Evolutionary conservation across 176 grass and related monocot genomes (phyloP).

Genomic region (Canna indica): DNA sequence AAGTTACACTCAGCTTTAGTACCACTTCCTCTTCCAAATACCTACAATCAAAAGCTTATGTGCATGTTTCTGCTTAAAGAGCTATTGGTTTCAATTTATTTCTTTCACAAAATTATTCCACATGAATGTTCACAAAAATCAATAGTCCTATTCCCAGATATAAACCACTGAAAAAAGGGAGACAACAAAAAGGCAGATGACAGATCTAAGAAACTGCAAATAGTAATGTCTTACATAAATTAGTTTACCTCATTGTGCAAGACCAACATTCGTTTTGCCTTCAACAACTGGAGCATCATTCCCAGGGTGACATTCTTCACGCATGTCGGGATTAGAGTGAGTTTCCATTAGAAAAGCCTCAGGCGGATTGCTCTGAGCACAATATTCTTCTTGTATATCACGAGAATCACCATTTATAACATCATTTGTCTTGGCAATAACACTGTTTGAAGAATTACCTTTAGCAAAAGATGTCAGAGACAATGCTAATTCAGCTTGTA

Average conservation of each 20-base stretch:
- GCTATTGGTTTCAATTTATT: no score
- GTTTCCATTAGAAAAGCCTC: conserved; percentile 1
- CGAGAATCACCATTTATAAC: conserved; percentile 17
- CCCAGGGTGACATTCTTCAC: background rate
- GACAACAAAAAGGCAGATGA: no score
- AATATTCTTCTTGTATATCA: conserved; percentile 24
- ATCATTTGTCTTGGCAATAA: conserved; percentile 4
- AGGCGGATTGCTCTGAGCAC: conserved; percentile 8
- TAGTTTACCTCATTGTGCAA: conserved; percentile 2
- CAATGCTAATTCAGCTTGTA: conserved; percentile 24
- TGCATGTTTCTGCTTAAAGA: no score
- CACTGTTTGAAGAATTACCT: conserved; percentile 24
- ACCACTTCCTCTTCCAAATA: no score
- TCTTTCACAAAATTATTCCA: no score
- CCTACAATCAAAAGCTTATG: no score
- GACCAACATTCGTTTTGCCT: conserved; percentile 2
- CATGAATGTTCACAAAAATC: no score
- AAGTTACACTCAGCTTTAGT: no score
- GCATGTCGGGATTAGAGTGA: background rate
- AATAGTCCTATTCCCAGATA: no score
- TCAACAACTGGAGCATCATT: background rate
- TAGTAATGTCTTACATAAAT: background rate
- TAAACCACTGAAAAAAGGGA: no score
- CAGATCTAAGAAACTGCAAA: no score
- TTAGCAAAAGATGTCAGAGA: conserved; percentile 28